These are phyloP conservation scores for Lepidium aucheri DNA, from an alignment of 345 rosid species.

Conservation along the genomic window DNA sequence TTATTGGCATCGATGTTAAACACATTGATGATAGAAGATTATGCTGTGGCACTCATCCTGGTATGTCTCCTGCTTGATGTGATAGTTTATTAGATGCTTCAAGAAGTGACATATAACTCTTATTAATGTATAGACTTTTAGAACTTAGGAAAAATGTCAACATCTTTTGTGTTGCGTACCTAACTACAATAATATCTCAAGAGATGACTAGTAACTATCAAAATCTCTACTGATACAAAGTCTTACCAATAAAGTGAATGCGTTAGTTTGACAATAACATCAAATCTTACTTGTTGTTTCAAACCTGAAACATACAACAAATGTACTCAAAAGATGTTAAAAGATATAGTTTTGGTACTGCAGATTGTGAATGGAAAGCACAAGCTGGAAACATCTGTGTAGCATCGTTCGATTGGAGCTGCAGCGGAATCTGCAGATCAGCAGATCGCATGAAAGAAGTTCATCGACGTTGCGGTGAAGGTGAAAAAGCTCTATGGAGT, in stretches of 20 bases:
- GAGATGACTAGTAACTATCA: constrained; percentile 21
- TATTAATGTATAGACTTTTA: not conserved
- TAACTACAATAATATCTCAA: not conserved
- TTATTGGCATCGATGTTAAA: constrained; percentile 88
- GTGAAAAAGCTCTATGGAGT: constrained; percentile 82
- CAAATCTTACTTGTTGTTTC: constrained; percentile 5
- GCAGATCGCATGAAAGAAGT: constrained; percentile 86
- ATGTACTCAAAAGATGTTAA: not conserved
- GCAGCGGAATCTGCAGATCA: constrained; percentile 95
- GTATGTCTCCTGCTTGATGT: constrained; percentile 36
- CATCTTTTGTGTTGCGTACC: constrained; percentile 13
- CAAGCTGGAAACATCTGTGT: constrained; percentile 94
- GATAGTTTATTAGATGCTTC: not conserved
- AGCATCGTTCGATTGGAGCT: constrained; percentile 95
- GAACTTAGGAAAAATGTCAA: constrained; percentile 1
- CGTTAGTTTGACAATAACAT: not conserved
- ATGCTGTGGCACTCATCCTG: constrained; percentile 98
- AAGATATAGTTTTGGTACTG: constrained; percentile 3
- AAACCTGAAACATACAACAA: not conserved
- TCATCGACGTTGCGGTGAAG: constrained; percentile 87
- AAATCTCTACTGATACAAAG: constrained; percentile 17
- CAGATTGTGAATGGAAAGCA: constrained; percentile 98
- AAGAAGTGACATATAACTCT: not conserved
- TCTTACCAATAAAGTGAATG: constrained; percentile 12
- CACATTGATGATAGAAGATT: constrained; percentile 92